Evolutionary conservation across 306 rosid genomes (phyloP).

Genomic region (Ceratonia siliqua): DNA sequence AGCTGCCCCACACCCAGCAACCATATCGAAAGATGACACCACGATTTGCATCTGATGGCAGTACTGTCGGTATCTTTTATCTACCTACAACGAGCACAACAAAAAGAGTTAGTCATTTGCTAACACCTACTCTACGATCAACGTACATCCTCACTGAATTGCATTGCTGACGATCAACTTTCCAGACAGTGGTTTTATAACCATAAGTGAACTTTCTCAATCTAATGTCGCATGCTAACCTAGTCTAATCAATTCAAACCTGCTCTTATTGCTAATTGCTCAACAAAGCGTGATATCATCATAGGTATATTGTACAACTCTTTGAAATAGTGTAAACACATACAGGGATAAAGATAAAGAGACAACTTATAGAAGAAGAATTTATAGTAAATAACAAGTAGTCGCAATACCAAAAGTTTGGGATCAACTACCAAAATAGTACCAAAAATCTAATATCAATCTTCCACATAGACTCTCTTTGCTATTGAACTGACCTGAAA

Average conservation of each 20-base stretch:
- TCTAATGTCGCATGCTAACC: not conserved
- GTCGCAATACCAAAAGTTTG: not conserved
- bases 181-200: not conserved
- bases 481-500: not conserved
- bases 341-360: not conserved
- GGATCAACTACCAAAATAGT: not conserved
- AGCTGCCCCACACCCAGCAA: conserved; percentile 84
- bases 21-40: conserved; percentile 71
- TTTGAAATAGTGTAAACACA: not conserved
- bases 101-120: not conserved
- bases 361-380: not conserved
- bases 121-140: not conserved
- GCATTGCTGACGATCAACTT: conserved; percentile 6
- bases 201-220: not conserved
- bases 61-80: conserved; percentile 74
- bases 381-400: not conserved
- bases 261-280: not conserved
- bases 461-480: not conserved
- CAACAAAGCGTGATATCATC: conserved; percentile 16
- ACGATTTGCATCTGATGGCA: conserved; percentile 79
- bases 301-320: not conserved
- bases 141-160: conserved; percentile 2
- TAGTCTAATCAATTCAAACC: conserved; percentile 1
- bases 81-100: conserved; percentile 58
- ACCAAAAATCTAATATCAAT: not conserved